Evolutionary conservation across 208 protist species (phyloP).

Genomic region (Leishmania braziliensis): DNA sequence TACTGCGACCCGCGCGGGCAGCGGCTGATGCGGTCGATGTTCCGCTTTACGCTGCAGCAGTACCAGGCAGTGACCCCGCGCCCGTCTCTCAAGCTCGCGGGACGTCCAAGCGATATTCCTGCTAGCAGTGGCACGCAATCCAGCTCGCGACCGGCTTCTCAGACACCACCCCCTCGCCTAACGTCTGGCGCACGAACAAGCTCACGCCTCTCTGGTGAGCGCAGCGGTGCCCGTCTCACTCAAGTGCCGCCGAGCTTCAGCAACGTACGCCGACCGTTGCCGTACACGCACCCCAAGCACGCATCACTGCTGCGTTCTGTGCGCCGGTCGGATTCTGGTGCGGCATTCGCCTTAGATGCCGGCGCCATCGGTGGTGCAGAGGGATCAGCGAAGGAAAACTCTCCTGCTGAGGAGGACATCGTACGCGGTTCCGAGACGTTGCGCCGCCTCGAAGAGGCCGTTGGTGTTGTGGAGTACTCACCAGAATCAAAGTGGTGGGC

Average conservation of each 20-base stretch:
- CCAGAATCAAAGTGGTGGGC: conserved; percentile 15
- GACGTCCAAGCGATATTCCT: conserved; percentile 5
- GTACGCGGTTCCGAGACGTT: conserved; percentile 25
- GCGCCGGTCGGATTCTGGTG: not conserved
- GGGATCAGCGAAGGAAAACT: conserved; percentile 19
- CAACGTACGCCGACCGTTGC: conserved; percentile 15
- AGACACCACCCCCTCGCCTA: conserved; percentile 14
- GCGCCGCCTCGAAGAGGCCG: conserved; percentile 26
- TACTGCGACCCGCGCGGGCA: conserved; percentile 70
- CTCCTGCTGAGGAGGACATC: not conserved
- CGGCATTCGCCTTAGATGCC: not conserved
- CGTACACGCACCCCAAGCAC: conserved; percentile 28
- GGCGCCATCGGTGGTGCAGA: not conserved
- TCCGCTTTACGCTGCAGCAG: conserved; percentile 49
- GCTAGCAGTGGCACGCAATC: conserved; percentile 13
- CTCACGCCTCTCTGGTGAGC: conserved; percentile 11
- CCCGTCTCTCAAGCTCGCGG: conserved; percentile 12
- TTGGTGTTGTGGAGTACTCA: conserved; percentile 28
- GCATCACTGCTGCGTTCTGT: conserved; percentile 9
- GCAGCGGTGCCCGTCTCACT: conserved; percentile 12
- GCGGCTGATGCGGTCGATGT: conserved; percentile 70
- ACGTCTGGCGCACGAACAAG: conserved; percentile 13
- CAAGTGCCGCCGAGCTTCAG: conserved; percentile 17
- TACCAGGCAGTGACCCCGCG: conserved; percentile 25
- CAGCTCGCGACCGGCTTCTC: conserved; percentile 10